phyloP scores from a whole-genome alignment of 768 basidiomycete genomes.

The Boletus pseudo-olivaceus region DNA sequence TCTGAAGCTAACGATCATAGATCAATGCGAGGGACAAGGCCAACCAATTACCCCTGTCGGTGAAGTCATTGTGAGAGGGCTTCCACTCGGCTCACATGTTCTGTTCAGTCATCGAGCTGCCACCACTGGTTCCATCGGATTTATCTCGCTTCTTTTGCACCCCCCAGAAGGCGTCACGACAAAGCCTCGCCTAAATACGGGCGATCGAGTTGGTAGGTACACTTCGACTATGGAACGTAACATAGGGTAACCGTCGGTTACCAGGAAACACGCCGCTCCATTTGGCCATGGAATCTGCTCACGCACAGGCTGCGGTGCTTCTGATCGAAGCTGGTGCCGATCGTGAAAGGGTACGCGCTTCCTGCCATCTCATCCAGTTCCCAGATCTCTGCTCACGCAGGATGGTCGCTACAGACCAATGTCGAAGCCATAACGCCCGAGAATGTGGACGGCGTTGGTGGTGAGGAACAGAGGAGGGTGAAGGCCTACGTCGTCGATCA shows the following conservation, averaged over 20 bases:
- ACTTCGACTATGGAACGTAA: background rate
- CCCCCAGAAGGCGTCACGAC: slow-evolving; percentile 63
- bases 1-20: slow-evolving; percentile 44
- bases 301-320: slow-evolving; percentile 85
- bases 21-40: slow-evolving; percentile 94
- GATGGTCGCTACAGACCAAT: slow-evolving; percentile 54
- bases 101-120: slow-evolving; percentile 83
- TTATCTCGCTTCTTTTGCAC: slow-evolving; percentile 81
- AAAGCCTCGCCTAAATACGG: slow-evolving; percentile 84
- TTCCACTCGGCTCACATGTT: slow-evolving; percentile 1
- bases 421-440: slow-evolving; percentile 85
- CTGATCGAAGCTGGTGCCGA: slow-evolving; percentile 96
- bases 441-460: slow-evolving; percentile 87
- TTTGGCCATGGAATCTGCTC: slow-evolving; percentile 94
- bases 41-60: slow-evolving; percentile 83
- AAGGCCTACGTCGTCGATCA: slow-evolving; percentile 70
- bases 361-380: background rate
- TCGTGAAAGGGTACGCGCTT: slow-evolving; percentile 68
- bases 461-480: slow-evolving; percentile 76
- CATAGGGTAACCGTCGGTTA: slow-evolving; percentile 7
- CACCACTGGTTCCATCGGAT: slow-evolving; percentile 89
- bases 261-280: slow-evolving; percentile 94
- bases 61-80: background rate
- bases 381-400: background rate
- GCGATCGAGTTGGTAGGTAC: slow-evolving; percentile 67